Evolutionary conservation across 2,329 filamentous ascomycete genomes (phyloP).

Genomic region (Colletotrichum graminicola): DNA sequence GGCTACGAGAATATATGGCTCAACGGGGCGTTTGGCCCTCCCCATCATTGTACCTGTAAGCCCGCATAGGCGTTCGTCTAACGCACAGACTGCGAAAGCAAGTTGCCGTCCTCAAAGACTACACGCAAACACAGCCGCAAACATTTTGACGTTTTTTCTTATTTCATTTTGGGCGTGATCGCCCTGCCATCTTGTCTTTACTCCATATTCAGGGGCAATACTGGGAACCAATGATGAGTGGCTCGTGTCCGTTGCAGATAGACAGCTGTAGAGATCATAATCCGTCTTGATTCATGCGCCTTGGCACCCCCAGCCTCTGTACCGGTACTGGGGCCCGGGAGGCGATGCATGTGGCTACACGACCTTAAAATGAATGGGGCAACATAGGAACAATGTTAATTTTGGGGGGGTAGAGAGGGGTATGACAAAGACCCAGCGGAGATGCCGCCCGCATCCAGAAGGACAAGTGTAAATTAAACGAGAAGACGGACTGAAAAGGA

Average conservation of each 20-base stretch:
- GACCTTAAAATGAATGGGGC: not conserved
- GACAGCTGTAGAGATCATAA: slow-evolving; percentile 30
- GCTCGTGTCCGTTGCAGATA: slow-evolving; percentile 38
- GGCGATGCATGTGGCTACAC: slow-evolving; percentile 1
- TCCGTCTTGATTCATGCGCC: slow-evolving; percentile 38
- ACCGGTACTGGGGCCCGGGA: slow-evolving; percentile 1
- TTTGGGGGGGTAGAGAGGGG: slow-evolving; percentile 25
- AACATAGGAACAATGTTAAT: slow-evolving; percentile 13
- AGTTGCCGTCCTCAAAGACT: slow-evolving; percentile 12
- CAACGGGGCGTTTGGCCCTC: not conserved
- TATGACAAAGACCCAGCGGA: slow-evolving; percentile 31
- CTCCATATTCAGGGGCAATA: slow-evolving; percentile 19
- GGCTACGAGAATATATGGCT: not conserved
- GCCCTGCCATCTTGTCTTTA: slow-evolving; percentile 32
- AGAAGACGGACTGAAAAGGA: not conserved
- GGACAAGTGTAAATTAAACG: not conserved
- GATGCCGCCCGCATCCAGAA: not conserved
- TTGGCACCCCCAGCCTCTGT: slow-evolving; percentile 13
- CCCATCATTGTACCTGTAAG: slow-evolving; percentile 1
- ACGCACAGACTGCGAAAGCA: slow-evolving; percentile 4
- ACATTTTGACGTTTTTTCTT: slow-evolving; percentile 10
- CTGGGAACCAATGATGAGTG: slow-evolving; percentile 19
- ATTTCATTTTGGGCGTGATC: not conserved
- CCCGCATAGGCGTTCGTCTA: not conserved
- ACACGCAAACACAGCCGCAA: slow-evolving; percentile 10